Percentiles rank a stretch among this genome's conserved stretches.
These are phyloP conservation scores for Sugiyamaella grinbergsii DNA, from an alignment of 1,139 yeast genomes.

Conservation along the genomic window DNA sequence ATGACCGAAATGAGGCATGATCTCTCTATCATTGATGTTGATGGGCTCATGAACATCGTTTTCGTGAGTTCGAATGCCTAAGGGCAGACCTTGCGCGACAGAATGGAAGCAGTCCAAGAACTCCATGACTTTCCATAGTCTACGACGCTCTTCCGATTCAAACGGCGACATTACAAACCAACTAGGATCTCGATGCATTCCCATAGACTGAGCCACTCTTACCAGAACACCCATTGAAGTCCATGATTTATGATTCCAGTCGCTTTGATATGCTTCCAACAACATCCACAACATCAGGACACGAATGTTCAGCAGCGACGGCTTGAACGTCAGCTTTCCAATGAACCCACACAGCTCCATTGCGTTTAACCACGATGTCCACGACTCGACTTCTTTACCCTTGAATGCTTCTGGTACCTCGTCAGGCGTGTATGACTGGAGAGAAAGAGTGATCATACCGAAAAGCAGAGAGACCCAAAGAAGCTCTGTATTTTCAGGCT, in stretches of 20 bases:
- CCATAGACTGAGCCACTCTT: constrained; percentile 41
- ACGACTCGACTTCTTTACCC: constrained; percentile 31
- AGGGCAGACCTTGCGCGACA: constrained; percentile 40
- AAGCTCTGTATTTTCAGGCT: constrained; percentile 37
- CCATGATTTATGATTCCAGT: constrained; percentile 38
- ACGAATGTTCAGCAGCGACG: constrained; percentile 40
- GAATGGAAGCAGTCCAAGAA: constrained; percentile 38
- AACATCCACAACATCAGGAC: constrained; percentile 40
- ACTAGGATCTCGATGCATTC: constrained; percentile 43
- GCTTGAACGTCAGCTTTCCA: constrained; percentile 40
- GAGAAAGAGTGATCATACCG: constrained; percentile 37
- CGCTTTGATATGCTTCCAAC: constrained; percentile 34
- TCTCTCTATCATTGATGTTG: constrained; percentile 36
- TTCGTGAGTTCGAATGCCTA: constrained; percentile 34
- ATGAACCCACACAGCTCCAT: constrained; percentile 38
- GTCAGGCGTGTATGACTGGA: constrained; percentile 35
- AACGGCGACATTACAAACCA: constrained; percentile 40
- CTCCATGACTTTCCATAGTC: constrained; percentile 38
- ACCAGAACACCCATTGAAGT: constrained; percentile 36
- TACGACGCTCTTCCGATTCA: constrained; percentile 40
- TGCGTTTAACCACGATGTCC: constrained; percentile 38
- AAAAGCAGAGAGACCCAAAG: constrained; percentile 40
- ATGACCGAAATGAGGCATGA: constrained; percentile 27
- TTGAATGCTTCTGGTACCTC: constrained; percentile 28
- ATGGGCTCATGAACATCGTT: constrained; percentile 37